Percentiles rank a stretch among this genome's conserved stretches.
These are phyloP conservation scores for Xylaria nigripes DNA, from an alignment of 495 filamentous ascomycete species.

Conservation along the genomic window DNA sequence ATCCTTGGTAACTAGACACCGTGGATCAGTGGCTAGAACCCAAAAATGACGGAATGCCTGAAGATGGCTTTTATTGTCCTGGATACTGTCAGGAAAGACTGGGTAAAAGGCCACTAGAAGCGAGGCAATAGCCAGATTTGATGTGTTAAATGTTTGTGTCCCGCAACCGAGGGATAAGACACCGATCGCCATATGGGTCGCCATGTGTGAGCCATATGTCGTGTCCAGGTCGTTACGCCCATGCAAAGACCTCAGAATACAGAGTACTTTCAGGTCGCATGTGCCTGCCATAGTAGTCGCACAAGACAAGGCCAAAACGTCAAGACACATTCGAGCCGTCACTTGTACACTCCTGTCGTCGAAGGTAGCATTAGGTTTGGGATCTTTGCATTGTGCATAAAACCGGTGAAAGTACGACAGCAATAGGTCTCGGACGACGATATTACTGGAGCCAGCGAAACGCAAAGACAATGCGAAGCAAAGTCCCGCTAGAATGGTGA, in stretches of 20 bases:
- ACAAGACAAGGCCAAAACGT: conserved; percentile 70
- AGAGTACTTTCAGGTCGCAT: conserved; percentile 80
- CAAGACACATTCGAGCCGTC: conserved; percentile 83
- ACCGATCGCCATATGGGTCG: conserved; percentile 84
- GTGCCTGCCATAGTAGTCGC: conserved; percentile 92
- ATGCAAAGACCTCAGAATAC: conserved; percentile 80
- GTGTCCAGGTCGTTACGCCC: conserved; percentile 78
- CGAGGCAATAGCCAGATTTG: conserved; percentile 73
- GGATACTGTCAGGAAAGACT: conserved; percentile 75
- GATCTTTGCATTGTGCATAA: conserved; percentile 60
- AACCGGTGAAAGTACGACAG: conserved; percentile 81
- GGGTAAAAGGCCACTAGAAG: conserved; percentile 92
- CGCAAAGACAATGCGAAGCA: conserved; percentile 78
- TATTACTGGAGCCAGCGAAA: conserved; percentile 74
- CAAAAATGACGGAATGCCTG: conserved; percentile 98
- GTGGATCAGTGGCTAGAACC: conserved; percentile 85
- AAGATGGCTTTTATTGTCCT: conserved; percentile 88
- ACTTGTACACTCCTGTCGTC: conserved; percentile 73
- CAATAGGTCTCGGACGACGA: conserved; percentile 66
- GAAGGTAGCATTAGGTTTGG: conserved; percentile 46
- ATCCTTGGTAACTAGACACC: conserved; percentile 80
- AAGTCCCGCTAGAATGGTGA: conserved; percentile 83
- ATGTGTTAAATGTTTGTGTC: conserved; percentile 84
- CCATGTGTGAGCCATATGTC: conserved; percentile 88
- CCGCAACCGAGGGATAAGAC: conserved; percentile 87